Percentiles rank a stretch among this genome's conserved stretches.
Conservation (phyloP, 164 flowering plant genomes). For the Stephania cephalantha region DNA sequence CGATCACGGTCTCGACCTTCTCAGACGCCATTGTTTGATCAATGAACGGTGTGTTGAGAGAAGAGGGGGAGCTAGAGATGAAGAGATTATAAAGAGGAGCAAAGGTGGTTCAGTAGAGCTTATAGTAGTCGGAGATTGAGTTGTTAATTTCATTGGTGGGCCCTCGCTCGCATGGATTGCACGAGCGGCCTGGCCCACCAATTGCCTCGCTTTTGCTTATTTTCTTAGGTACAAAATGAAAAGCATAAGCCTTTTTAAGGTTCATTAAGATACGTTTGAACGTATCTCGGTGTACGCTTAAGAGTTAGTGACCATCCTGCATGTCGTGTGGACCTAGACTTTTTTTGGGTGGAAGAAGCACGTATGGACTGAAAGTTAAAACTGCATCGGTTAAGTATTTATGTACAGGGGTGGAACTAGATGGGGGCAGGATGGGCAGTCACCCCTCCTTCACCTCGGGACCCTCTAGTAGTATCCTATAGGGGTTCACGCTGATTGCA, state of each 20-base stretch:
- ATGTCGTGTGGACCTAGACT: too few species aligned
- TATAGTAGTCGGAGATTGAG: neutral
- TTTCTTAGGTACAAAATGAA: neutral
- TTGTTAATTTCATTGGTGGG: conserved; percentile 1
- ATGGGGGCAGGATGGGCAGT: too few species aligned
- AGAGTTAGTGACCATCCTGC: neutral
- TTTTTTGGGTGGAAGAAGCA: too few species aligned
- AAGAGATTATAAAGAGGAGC: conserved; percentile 7
- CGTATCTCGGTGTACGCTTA: neutral
- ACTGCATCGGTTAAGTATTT: too few species aligned
- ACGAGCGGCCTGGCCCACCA: conserved; percentile 28
- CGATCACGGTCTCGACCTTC: conserved; percentile 30
- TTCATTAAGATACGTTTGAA: neutral
- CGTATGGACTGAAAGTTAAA: too few species aligned
- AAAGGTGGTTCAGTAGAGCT: neutral
- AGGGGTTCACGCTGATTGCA: too few species aligned
- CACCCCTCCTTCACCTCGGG: too few species aligned
- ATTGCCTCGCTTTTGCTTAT: neutral
- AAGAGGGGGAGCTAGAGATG: neutral
- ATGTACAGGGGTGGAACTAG: too few species aligned
- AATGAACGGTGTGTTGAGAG: neutral
- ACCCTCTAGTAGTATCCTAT: too few species aligned
- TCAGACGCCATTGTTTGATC: conserved; percentile 24
- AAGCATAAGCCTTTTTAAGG: too few species aligned
- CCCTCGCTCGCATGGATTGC: conserved; percentile 17